phyloP scores from a whole-genome alignment of 495 filamentous ascomycete species.

The Aspergillus baeticus region DNA sequence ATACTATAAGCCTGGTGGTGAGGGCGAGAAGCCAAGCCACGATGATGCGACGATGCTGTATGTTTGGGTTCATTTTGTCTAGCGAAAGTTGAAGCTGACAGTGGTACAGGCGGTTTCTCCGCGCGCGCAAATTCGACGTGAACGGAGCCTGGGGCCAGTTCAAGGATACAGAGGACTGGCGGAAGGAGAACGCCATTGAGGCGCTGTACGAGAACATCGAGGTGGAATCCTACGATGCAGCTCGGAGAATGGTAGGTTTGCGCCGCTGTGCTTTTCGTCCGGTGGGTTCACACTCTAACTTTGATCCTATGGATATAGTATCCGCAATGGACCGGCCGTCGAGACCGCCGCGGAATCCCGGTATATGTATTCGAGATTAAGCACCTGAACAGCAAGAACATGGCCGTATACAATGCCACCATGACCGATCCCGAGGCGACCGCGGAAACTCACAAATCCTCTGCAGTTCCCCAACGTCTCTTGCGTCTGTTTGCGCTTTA shows the following conservation, averaged over 20 bases:
- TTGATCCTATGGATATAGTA: slow-evolving; percentile 52
- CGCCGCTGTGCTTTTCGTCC: background rate
- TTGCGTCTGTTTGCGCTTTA: slow-evolving; percentile 84
- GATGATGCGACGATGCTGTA: slow-evolving; percentile 83
- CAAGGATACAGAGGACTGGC: slow-evolving; percentile 85
- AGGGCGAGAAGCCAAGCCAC: slow-evolving; percentile 56
- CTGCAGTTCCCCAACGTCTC: slow-evolving; percentile 59
- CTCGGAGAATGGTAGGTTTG: slow-evolving; percentile 65
- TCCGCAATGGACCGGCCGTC: slow-evolving; percentile 87
- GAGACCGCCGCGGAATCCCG: slow-evolving; percentile 85
- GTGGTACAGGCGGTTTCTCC: slow-evolving; percentile 66
- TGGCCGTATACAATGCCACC: slow-evolving; percentile 69
- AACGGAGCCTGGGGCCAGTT: slow-evolving; percentile 79
- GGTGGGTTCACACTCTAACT: background rate
- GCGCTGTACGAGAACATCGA: slow-evolving; percentile 76
- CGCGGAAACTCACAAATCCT: slow-evolving; percentile 55
- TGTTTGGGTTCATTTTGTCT: slow-evolving; percentile 17
- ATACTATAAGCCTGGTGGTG: slow-evolving; percentile 55
- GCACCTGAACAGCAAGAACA: slow-evolving; percentile 75
- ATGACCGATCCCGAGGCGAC: slow-evolving; percentile 53
- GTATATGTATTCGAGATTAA: slow-evolving; percentile 85
- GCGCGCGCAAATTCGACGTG: slow-evolving; percentile 72
- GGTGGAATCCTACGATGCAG: slow-evolving; percentile 75
- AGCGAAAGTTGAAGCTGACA: background rate
- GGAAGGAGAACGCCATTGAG: slow-evolving; percentile 72